Conservation (phyloP, 768 basidiomycete species). For the Tulasnella sp. region DNA sequence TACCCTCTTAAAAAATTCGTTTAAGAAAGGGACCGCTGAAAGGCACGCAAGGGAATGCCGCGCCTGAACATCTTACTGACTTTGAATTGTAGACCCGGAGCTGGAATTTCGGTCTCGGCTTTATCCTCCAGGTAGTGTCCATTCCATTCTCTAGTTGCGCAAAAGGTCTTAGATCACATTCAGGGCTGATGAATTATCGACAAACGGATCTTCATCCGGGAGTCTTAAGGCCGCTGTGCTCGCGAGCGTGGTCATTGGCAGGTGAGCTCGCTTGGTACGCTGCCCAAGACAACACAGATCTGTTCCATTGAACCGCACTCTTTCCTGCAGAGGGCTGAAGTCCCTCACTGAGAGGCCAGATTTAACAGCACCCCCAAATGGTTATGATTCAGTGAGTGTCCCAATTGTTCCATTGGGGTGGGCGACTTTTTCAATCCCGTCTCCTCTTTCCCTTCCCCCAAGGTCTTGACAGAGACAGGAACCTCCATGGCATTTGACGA, state of each 20-base stretch:
- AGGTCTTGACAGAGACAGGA: not conserved
- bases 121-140: not conserved
- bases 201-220: not conserved
- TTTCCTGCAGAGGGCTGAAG: not conserved
- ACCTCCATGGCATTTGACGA: conserved; percentile 12
- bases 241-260: conserved; percentile 16
- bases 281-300: not conserved
- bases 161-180: not conserved
- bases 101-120: conserved; percentile 10
- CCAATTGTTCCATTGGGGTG: not conserved
- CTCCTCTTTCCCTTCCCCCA: not conserved
- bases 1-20: not conserved
- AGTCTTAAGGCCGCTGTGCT: not conserved
- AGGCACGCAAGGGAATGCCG: not conserved
- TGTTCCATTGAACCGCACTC: not conserved
- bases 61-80: not conserved
- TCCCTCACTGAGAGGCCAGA: not conserved
- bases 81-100: not conserved
- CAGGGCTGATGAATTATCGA: not conserved
- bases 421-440: not conserved
- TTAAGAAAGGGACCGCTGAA: not conserved
- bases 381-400: conserved; percentile 14
- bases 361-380: not conserved
- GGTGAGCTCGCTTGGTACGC: not conserved
- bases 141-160: not conserved